A percentile compares a stretch with the other conserved stretches of the same genome.
Conservation (phyloP, 441 rosid species). For the Theobroma grandiflorum region DNA sequence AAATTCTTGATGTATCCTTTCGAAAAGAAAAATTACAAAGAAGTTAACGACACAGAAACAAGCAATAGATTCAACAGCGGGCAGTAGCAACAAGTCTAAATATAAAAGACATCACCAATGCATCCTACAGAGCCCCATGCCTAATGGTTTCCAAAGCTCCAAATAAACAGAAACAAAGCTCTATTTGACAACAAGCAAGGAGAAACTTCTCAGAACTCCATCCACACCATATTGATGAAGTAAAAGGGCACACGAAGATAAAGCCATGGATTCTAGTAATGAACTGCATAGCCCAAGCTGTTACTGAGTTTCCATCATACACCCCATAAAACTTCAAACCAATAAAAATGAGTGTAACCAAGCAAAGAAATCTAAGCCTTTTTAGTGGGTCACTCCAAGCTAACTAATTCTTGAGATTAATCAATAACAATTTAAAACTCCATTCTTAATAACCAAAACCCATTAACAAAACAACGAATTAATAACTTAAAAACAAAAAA, state of each 20-base stretch:
- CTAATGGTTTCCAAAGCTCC: neutral
- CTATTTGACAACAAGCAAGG: neutral
- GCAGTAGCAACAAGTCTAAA: neutral
- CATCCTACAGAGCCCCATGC: neutral
- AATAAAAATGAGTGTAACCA: neutral
- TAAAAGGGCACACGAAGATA: neutral
- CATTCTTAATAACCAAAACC: neutral
- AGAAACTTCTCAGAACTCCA: neutral
- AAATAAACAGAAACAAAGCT: neutral
- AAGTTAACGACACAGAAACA: conserved; percentile 14
- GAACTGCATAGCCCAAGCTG: neutral
- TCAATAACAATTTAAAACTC: neutral
- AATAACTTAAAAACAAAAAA: no score
- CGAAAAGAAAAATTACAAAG: conserved; percentile 7
- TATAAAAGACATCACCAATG: neutral
- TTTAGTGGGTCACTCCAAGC: neutral
- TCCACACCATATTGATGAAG: neutral
- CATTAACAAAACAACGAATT: conserved; percentile 14
- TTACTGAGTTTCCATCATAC: neutral
- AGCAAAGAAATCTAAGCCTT: neutral
- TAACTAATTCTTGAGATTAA: neutral
- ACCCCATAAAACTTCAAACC: neutral
- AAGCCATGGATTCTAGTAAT: neutral
- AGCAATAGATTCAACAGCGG: conserved; percentile 4
- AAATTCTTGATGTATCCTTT: conserved; percentile 79